Conservation (phyloP, 2,329 filamentous ascomycete species). For the Exophiala sideris region DNA sequence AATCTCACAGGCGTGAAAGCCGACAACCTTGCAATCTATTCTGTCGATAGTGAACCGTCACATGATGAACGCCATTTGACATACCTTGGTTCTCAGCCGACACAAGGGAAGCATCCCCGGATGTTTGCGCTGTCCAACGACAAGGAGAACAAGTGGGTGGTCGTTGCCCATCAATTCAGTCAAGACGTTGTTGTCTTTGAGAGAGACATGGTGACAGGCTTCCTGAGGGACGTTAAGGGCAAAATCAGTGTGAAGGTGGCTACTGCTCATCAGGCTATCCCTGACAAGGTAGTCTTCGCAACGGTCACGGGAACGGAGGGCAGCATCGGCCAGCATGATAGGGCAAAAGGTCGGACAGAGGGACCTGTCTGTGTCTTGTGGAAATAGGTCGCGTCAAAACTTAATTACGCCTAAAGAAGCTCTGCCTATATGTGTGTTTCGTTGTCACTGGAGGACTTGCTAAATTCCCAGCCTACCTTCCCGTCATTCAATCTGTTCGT, state of each 20-base stretch:
- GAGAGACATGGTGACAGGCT: constrained; percentile 4
- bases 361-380: constrained; percentile 13
- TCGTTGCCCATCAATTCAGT: constrained; percentile 8
- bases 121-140: constrained; percentile 11
- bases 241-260: constrained; percentile 5
- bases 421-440: too few species aligned
- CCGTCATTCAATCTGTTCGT: too few species aligned
- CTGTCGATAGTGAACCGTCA: constrained; percentile 5
- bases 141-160: constrained; percentile 9
- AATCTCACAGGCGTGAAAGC: constrained; percentile 1
- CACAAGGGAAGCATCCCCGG: constrained; percentile 10
- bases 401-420: too few species aligned
- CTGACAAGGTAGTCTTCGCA: constrained; percentile 5
- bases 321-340: neutral
- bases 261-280: neutral
- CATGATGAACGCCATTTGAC: constrained; percentile 9
- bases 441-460: too few species aligned
- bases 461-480: too few species aligned
- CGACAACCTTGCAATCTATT: constrained; percentile 9
- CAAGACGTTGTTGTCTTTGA: constrained; percentile 13
- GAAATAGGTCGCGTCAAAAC: too few species aligned
- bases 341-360: neutral
- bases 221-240: constrained; percentile 7
- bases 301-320: neutral
- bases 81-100: neutral